Evolutionary conservation across 345 rosid species (phyloP).

Genomic region (Leavenworthia alabamica): DNA sequence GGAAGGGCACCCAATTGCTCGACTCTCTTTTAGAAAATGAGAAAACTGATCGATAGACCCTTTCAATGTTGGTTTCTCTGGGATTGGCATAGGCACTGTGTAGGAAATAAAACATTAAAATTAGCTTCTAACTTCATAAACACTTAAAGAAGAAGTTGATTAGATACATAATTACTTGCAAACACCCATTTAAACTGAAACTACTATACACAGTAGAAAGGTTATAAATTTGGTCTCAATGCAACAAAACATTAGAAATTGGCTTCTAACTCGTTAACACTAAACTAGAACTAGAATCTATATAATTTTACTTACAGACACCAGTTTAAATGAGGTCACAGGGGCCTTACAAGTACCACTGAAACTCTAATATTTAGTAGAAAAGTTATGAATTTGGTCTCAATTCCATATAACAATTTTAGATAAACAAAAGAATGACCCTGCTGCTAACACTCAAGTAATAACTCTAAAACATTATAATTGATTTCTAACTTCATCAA

Average conservation of each 20-base stretch:
- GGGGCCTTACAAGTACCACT: not conserved
- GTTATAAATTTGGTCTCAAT: too few relatives aligned
- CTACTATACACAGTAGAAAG: too few relatives aligned
- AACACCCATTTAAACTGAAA: too few relatives aligned
- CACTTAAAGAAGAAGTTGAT: not conserved
- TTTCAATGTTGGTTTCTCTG: constrained; percentile 69
- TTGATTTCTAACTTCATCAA: too few relatives aligned
- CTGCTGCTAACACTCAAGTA: too few relatives aligned
- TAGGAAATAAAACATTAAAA: constrained; percentile 14
- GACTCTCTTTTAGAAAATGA: constrained; percentile 47
- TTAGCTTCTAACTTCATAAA: not conserved
- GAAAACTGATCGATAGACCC: constrained; percentile 51
- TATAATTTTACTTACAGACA: too few relatives aligned
- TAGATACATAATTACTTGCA: too few relatives aligned
- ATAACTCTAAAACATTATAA: too few relatives aligned
- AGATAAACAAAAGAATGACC: too few relatives aligned
- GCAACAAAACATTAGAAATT: too few relatives aligned
- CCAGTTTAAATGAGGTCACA: too few relatives aligned
- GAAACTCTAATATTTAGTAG: not conserved
- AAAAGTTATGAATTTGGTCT: not conserved
- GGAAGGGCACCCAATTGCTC: constrained; percentile 74
- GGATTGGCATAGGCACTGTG: constrained; percentile 85
- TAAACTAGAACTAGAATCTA: not conserved
- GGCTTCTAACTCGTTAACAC: not conserved
- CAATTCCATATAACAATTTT: not conserved